Evolutionary conservation across 768 basidiomycete species (phyloP).

Genomic region (Gloeophyllum trabeum): DNA sequence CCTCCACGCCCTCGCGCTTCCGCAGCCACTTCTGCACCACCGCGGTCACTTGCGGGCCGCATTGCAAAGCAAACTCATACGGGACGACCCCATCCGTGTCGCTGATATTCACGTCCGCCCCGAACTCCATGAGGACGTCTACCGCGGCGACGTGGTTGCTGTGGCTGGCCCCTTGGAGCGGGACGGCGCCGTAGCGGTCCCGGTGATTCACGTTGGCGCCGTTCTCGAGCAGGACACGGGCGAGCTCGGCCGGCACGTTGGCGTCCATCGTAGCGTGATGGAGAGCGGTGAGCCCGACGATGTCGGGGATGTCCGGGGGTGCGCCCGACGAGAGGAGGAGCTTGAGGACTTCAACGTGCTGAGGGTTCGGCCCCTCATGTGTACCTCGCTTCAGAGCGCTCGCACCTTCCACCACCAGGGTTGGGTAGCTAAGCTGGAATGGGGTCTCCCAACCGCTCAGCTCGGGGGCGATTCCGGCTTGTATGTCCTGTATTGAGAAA

Average conservation of each 20-base stretch:
- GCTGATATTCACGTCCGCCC: conserved; percentile 29
- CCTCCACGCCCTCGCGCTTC: conserved; percentile 29
- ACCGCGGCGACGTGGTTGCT: conserved; percentile 10
- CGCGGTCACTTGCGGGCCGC: conserved; percentile 34
- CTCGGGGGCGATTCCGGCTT: neutral
- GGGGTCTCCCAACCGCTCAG: neutral
- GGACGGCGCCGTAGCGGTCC: conserved; percentile 35
- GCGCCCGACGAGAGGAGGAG: conserved; percentile 31
- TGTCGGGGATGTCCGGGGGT: conserved; percentile 28
- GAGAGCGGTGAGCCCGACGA: conserved; percentile 37
- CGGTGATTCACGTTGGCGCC: conserved; percentile 39
- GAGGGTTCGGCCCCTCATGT: neutral
- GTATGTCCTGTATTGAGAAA: too few species aligned
- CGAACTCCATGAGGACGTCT: conserved; percentile 36
- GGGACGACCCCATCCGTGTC: conserved; percentile 29
- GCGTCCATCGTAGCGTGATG: conserved; percentile 29
- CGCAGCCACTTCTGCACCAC: conserved; percentile 33
- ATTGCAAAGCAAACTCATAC: conserved; percentile 16
- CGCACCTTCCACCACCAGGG: neutral
- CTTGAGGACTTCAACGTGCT: conserved; percentile 23
- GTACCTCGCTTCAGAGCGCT: neutral
- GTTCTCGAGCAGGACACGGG: conserved; percentile 26
- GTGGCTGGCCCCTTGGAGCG: conserved; percentile 24
- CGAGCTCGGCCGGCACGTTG: conserved; percentile 17
- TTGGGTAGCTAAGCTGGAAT: neutral